Base-by-base conservation (phyloP, 768 basidiomycete genomes). In the Chiua virens region DNA sequence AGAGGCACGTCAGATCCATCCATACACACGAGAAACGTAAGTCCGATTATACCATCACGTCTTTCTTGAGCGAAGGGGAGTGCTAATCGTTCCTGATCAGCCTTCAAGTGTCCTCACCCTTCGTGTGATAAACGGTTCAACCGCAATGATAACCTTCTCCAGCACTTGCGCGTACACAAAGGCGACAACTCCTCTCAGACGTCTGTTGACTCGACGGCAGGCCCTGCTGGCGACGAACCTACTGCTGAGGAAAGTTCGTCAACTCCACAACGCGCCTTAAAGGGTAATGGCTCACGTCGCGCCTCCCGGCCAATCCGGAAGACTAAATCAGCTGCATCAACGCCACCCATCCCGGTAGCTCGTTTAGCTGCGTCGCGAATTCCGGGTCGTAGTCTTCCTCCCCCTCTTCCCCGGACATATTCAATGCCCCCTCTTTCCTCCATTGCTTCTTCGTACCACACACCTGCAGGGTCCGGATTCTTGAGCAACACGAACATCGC, bases 21-120 rank as follows among this genome's bases (percentile, higher is more conserved):
- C 87, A 89, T 58, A 87, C 86, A 1, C 76, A 86, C 62, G 85
- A 87, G 61, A 87, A 87, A 75, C 87, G 87, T 89, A 62, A 68
- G 87, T 76, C 38, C 44, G 43, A 58, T 60, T 57, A 45, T 52
- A 45, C 39, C 56, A 15, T 57, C 53, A 21, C 52, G 22, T 36
- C 40, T 47, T 42, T 61, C 54, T 52, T 53, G 56, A 47, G 44
- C 47, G 20, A 52, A 21, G n/a, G 22, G 54, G 51, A 55, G 52
- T 47, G 37, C 53, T 65, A 43, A 65, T 63, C 52, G 52, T 64
- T 38, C 47, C 58, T 55, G 63, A 67, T 65, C 53, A 91, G 89
- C 89, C 9, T 87, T 85, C 72, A 77, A 82, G 59, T 92, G 89
- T 68, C 78, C 84, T 23, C 79, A 79, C 61, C 75, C 81, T 4